Evolutionary conservation across 805 yeast species (phyloP), one percentile per base, ranked within the genome.

Genomic region (Wickerhamomyces bovis): DNA sequence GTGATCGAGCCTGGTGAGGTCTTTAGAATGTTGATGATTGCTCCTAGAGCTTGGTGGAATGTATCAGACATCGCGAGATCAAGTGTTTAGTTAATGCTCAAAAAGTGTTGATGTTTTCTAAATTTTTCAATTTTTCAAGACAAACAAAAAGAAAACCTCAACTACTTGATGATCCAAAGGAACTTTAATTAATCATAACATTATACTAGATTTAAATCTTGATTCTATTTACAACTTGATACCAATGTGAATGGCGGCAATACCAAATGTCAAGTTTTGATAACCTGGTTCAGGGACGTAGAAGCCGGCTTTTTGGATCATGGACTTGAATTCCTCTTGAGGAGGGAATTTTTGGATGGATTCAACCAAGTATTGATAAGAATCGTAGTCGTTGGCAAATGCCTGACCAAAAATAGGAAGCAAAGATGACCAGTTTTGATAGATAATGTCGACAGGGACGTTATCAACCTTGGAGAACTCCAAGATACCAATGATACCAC

Each of bases 231-330:
- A 89, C 53, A 88, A 73, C 69, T 94, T 94, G 46, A 94, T 87
- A 58, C 98, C 99, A 65, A 89, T 80, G 63, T 94, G 99, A 54
- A 94, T 89, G 44, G 96, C 92, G 45, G 98, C 96, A 46, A 89
- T 85, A 50, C 99, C 99, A 66, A 88, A 87, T 12, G 97, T 87
- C 61, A 94, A 75, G 66, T 86, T 86, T 70, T 94, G 98, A 65
- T 90, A 94, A 45, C 99, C 99, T 44, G 77, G 78, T 46, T 88
- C 89, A 57, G 95, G 95, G 47, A 87, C 84, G 53, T 85, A 83
- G 65, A 94, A 94, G 1, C 99, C 99, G 8, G 98, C 98, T 60
- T 87, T 83, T 63, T 89, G 80, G 60, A 94, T 89, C 98, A 94
- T 92, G 16, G 72, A 68, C 51, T 90, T 88, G 69, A 94, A 94